Percentiles rank a stretch among this genome's conserved stretches.
Evolutionary conservation across 2,329 filamentous ascomycete genomes (phyloP).

Genomic region (Paraconiothyrium sp.): DNA sequence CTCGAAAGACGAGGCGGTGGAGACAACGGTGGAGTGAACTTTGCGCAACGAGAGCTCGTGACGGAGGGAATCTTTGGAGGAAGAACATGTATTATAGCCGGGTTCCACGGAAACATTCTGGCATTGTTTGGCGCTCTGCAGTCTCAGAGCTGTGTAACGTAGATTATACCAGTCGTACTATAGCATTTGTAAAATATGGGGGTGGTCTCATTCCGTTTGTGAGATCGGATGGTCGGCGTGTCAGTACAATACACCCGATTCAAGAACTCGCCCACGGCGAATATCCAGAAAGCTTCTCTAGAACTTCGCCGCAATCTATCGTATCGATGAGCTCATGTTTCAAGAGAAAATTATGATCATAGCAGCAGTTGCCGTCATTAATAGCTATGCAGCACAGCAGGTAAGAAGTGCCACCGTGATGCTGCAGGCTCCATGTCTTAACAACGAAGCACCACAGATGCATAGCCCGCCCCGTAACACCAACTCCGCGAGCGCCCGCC

Average conservation of each 20-base stretch:
- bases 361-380: not conserved
- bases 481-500: conserved; percentile 29
- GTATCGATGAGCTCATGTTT: no score
- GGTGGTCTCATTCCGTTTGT: not conserved
- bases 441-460: not conserved
- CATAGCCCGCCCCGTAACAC: conserved; percentile 16
- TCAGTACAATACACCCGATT: not conserved
- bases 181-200: not conserved
- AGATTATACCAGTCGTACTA: not conserved
- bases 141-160: not conserved
- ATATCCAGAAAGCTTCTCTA: not conserved
- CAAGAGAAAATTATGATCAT: no score
- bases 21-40: not conserved
- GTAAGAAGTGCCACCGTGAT: not conserved
- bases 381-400: not conserved
- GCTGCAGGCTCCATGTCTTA: conserved; percentile 3
- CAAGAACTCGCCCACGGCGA: not conserved
- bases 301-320: not conserved
- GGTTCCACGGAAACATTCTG: no score
- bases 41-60: not conserved
- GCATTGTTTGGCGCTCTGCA: not conserved
- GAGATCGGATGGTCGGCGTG: not conserved
- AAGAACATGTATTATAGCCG: not conserved
- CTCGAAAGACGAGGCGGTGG: not conserved
- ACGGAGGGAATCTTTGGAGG: not conserved